Conservation (phyloP, 352 stramenopile genomes). For the Phytophthora tubulina region DNA sequence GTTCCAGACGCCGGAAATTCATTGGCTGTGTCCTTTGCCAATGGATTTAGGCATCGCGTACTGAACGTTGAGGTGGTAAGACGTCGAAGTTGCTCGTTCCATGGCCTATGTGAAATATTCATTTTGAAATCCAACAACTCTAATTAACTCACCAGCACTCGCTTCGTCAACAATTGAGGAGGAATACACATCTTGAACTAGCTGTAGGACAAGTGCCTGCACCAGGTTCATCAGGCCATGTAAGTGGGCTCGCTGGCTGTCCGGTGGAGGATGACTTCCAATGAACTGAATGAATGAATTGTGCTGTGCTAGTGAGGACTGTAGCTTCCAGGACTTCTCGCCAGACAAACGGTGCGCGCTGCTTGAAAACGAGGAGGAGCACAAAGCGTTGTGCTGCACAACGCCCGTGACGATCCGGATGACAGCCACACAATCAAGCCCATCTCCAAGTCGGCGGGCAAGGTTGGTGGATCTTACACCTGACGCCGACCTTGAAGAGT, state of each 20-base stretch:
- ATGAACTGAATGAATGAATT: background rate
- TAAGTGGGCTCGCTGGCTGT: constrained; percentile 22
- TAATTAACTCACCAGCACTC: constrained; percentile 10
- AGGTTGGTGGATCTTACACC: constrained; percentile 54
- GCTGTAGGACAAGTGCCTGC: constrained; percentile 70
- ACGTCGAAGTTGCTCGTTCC: constrained; percentile 2
- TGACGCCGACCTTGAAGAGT: constrained; percentile 61
- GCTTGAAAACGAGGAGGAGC: constrained; percentile 59
- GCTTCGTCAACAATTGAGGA: constrained; percentile 38
- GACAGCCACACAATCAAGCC: constrained; percentile 48
- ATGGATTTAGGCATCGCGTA: constrained; percentile 20
- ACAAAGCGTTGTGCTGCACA: constrained; percentile 27
- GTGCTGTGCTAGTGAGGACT: constrained; percentile 56
- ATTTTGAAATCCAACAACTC: constrained; percentile 32
- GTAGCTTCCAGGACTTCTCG: constrained; percentile 77
- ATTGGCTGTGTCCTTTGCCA: background rate
- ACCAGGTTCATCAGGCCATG: constrained; percentile 67
- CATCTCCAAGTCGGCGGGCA: constrained; percentile 35
- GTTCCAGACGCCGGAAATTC: constrained; percentile 19
- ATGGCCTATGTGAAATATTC: background rate
- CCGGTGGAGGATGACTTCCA: background rate
- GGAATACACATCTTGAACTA: constrained; percentile 55
- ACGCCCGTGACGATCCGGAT: constrained; percentile 37
- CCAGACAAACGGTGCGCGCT: constrained; percentile 70
- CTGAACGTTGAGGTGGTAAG: constrained; percentile 12